A percentile compares a stretch with the other conserved stretches of the same genome.
These are phyloP conservation scores for Rugosomyces carneus DNA, from an alignment of 1,284 basidiomycete species.

Conservation along the genomic window DNA sequence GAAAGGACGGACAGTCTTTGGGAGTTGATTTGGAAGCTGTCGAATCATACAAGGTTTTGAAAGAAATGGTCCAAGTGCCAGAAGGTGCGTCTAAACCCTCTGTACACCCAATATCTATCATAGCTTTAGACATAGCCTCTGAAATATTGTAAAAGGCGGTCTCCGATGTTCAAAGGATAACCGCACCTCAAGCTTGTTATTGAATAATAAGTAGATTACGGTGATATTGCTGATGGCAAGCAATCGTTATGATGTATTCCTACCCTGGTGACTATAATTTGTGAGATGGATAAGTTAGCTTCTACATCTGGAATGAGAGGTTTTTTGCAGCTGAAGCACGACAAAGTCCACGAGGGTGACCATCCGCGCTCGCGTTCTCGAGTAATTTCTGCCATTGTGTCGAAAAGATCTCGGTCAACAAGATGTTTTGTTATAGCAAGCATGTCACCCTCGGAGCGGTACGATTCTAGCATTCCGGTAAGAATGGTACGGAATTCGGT, in stretches of 20 bases:
- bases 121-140: not conserved
- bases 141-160: too few relatives aligned
- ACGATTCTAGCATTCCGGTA: constrained; percentile 91
- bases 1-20: constrained; percentile 64
- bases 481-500: constrained; percentile 89
- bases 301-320: constrained; percentile 24
- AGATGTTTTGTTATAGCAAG: constrained; percentile 84
- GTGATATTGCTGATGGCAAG: constrained; percentile 19
- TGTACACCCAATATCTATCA: too few relatives aligned
- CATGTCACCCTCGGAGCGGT: constrained; percentile 87
- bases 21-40: constrained; percentile 58
- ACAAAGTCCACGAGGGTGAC: constrained; percentile 36
- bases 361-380: constrained; percentile 48
- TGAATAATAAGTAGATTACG: not conserved
- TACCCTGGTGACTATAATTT: constrained; percentile 53
- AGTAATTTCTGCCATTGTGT: constrained; percentile 55
- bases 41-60: constrained; percentile 51
- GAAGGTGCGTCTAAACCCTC: constrained; percentile 27
- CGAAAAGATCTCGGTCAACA: constrained; percentile 79
- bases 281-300: constrained; percentile 17
- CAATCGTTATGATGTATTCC: constrained; percentile 59
- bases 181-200: not conserved
- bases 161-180: not conserved
- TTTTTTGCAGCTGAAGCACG: constrained; percentile 44
- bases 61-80: constrained; percentile 51